These are phyloP conservation scores for Penicillium coffeae DNA, from an alignment of 495 filamentous ascomycete genomes.

Conservation along the genomic window DNA sequence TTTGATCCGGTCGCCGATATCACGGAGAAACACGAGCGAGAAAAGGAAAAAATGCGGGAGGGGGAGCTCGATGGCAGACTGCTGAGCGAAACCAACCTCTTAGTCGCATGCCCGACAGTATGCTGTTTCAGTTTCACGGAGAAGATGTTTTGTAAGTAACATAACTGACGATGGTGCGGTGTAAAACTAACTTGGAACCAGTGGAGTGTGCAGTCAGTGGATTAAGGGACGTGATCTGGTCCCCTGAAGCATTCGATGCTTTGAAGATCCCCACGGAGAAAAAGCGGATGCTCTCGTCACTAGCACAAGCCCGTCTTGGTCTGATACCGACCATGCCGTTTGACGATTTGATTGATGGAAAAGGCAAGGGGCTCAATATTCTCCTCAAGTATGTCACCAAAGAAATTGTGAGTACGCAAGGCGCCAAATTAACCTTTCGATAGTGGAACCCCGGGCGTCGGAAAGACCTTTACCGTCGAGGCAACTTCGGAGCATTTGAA, in stretches of 20 bases:
- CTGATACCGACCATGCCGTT: constrained; percentile 21
- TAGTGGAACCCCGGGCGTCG: constrained; percentile 29
- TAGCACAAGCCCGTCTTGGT: constrained; percentile 20
- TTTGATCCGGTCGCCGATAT: constrained; percentile 15
- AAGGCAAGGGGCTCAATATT: constrained; percentile 21
- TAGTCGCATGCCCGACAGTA: constrained; percentile 23
- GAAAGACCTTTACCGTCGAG: constrained; percentile 34
- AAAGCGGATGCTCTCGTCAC: constrained; percentile 23
- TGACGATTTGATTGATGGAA: constrained; percentile 22
- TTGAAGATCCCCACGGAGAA: constrained; percentile 18
- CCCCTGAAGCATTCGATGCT: constrained; percentile 18
- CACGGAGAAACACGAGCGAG: constrained; percentile 17
- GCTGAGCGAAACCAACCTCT: constrained; percentile 21
- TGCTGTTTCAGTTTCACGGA: constrained; percentile 27
- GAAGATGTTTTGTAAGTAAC: constrained; percentile 24
- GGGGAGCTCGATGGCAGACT: constrained; percentile 16
- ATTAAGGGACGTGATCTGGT: constrained; percentile 29
- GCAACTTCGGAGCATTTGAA: constrained; percentile 25
- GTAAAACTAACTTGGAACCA: constrained; percentile 14
- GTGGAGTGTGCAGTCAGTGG: constrained; percentile 31
- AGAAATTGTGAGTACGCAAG: constrained; percentile 14
- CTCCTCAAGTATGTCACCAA: constrained; percentile 15
- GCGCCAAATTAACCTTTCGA: constrained; percentile 8
- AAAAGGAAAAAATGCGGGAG: constrained; percentile 21
- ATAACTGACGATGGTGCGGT: constrained; percentile 3